Evolutionary conservation across 164 flowering plant genomes (phyloP).

Genomic region (Vitis labrusca): DNA sequence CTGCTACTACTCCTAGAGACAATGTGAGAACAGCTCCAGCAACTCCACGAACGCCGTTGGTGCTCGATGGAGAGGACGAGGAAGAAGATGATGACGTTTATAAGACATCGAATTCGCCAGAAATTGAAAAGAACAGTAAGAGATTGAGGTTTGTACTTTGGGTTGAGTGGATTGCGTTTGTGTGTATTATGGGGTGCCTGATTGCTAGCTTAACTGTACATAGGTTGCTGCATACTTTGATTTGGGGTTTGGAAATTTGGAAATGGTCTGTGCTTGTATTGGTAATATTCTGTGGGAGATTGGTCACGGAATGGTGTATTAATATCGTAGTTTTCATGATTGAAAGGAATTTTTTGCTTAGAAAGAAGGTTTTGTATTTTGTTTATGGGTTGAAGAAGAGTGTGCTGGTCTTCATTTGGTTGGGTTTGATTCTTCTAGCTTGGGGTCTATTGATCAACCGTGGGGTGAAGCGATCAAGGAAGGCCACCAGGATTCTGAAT

Average conservation of each 20-base stretch:
- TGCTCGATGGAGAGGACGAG: constrained; percentile 29
- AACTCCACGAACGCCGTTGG: constrained; percentile 23
- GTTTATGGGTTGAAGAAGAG: constrained; percentile 11
- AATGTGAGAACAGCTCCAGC: constrained; percentile 1
- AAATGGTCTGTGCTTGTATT: constrained; percentile 34
- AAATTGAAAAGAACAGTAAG: constrained; percentile 15
- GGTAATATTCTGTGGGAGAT: too few species aligned
- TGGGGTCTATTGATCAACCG: constrained; percentile 47
- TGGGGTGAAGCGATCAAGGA: constrained; percentile 29
- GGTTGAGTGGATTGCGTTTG: constrained; percentile 38
- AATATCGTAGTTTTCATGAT: constrained; percentile 35
- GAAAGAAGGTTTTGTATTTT: constrained; percentile 52
- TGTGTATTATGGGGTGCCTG: constrained; percentile 25
- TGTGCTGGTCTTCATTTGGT: constrained; percentile 44
- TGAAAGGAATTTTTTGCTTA: constrained; percentile 44
- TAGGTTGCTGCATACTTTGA: constrained; percentile 10
- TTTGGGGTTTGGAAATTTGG: constrained; percentile 56
- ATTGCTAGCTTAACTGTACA: constrained; percentile 29
- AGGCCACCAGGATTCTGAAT: constrained; percentile 21
- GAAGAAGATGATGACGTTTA: constrained; percentile 39
- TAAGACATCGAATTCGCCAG: constrained; percentile 10
- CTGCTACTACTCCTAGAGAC: not conserved
- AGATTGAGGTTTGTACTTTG: constrained; percentile 20
- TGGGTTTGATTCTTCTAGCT: constrained; percentile 1
- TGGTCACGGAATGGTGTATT: constrained; percentile 40